Conservation (phyloP, 768 basidiomycete genomes). For the Russula sp. region DNA sequence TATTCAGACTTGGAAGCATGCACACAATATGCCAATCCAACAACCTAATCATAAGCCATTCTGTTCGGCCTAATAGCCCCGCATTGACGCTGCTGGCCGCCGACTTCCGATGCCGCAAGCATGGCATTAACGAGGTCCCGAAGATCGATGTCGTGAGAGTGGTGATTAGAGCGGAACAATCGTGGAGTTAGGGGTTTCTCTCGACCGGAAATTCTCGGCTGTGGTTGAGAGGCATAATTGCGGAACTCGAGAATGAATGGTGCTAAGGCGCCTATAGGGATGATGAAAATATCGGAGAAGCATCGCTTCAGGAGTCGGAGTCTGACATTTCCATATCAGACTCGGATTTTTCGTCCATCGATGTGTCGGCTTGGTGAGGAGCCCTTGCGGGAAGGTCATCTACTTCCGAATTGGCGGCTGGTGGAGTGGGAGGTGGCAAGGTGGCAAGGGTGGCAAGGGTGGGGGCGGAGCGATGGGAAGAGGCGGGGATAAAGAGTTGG, state of each 20-base stretch:
- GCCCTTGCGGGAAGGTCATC: neutral
- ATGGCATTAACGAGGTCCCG: neutral
- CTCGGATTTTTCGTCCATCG: conserved; percentile 30
- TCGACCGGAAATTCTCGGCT: neutral
- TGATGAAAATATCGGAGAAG: neutral
- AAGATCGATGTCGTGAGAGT: neutral
- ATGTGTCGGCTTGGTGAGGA: neutral
- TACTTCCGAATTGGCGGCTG: neutral
- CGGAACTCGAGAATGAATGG: neutral
- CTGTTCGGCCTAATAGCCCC: neutral
- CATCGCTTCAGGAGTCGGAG: conserved; percentile 24
- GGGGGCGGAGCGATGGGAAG: conserved; percentile 21
- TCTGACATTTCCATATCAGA: conserved; percentile 41
- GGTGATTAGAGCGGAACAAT: neutral
- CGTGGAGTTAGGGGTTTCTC: neutral
- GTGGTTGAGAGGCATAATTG: neutral
- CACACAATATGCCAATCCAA: neutral
- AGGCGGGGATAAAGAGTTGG: conserved; percentile 5
- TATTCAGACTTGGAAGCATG: neutral
- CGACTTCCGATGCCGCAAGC: neutral
- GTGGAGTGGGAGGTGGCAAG: neutral
- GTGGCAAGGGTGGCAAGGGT: conserved; percentile 6
- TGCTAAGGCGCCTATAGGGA: neutral
- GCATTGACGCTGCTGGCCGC: neutral
- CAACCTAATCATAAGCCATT: neutral